Conservation (phyloP, 2,329 filamentous ascomycete genomes). For the Aspergillus sp. region DNA sequence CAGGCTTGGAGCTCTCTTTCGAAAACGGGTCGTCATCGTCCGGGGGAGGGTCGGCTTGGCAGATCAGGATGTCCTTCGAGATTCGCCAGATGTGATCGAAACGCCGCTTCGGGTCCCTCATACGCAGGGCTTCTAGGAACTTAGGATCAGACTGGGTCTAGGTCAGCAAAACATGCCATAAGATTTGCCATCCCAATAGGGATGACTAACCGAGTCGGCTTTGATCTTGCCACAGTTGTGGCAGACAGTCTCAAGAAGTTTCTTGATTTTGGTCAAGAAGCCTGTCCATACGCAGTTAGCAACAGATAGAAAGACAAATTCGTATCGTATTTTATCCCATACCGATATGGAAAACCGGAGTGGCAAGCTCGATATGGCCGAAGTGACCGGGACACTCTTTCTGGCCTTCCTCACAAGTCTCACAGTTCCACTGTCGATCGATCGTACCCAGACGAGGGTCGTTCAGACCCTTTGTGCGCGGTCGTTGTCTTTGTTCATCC, state of each 20-base stretch:
- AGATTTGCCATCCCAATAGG: slow-evolving; percentile 57
- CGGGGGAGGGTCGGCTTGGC: slow-evolving; percentile 71
- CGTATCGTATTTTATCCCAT: slow-evolving; percentile 16
- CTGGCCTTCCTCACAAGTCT: slow-evolving; percentile 94
- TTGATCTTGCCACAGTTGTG: slow-evolving; percentile 98
- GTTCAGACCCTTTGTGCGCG: slow-evolving; percentile 87
- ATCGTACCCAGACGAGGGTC: slow-evolving; percentile 96
- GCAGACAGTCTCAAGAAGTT: slow-evolving; percentile 97
- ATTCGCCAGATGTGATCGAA: slow-evolving; percentile 91
- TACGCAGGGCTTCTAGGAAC: slow-evolving; percentile 76
- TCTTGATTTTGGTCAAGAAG: slow-evolving; percentile 99
- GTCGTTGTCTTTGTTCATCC: slow-evolving; percentile 88
- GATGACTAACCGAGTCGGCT: slow-evolving; percentile 93
- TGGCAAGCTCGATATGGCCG: slow-evolving; percentile 95
- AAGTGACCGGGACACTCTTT: slow-evolving; percentile 97
- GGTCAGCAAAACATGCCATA: slow-evolving; percentile 51
- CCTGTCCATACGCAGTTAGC: slow-evolving; percentile 47
- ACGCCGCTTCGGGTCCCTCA: slow-evolving; percentile 88
- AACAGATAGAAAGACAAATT: slow-evolving; percentile 28
- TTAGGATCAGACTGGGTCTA: slow-evolving; percentile 72
- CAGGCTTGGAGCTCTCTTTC: slow-evolving; percentile 57
- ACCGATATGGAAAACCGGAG: slow-evolving; percentile 88
- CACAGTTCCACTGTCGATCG: slow-evolving; percentile 92
- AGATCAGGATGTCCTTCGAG: slow-evolving; percentile 84
- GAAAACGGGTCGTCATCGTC: slow-evolving; percentile 69